phyloP scores from a whole-genome alignment of 78 protist genomes.

The Tieghemostelium lacteum region DNA sequence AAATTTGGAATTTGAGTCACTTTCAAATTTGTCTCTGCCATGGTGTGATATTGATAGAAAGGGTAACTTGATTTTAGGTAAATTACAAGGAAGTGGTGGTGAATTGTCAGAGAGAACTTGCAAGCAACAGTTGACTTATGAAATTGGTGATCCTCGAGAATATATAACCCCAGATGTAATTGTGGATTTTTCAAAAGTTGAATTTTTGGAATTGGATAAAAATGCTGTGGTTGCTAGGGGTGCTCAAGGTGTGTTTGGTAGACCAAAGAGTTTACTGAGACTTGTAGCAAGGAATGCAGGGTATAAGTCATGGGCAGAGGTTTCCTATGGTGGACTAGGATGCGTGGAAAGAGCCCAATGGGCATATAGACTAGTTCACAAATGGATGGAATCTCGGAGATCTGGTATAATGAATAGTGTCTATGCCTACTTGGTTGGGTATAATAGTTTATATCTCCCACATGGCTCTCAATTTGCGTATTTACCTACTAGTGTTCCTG shows the following conservation, averaged over 20 bases:
- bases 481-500: slow-evolving; percentile 9
- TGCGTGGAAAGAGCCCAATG: slow-evolving; percentile 66
- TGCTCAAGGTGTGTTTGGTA: slow-evolving; percentile 11
- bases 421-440: slow-evolving; percentile 48
- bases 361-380: slow-evolving; percentile 37
- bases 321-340: slow-evolving; percentile 71
- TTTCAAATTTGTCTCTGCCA: slow-evolving; percentile 43
- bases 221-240: slow-evolving; percentile 56
- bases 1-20: slow-evolving; percentile 14
- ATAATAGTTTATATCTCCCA: slow-evolving; percentile 60
- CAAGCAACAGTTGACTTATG: slow-evolving; percentile 74
- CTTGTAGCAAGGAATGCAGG: slow-evolving; percentile 64
- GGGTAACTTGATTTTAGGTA: slow-evolving; percentile 49
- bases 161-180: slow-evolving; percentile 63
- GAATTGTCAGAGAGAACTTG: slow-evolving; percentile 63
- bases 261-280: slow-evolving; percentile 52
- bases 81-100: slow-evolving; percentile 71
- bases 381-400: slow-evolving; percentile 60
- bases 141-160: slow-evolving; percentile 57
- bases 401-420: slow-evolving; percentile 47
- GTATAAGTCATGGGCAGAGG: slow-evolving; percentile 71
- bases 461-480: slow-evolving; percentile 44
- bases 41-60: slow-evolving; percentile 54
- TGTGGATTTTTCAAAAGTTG: slow-evolving; percentile 48
- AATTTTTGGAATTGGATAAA: slow-evolving; percentile 10